Evolutionary conservation across 495 filamentous ascomycete species (phyloP), one percentile per base, ranked within the genome.

Genomic region (Friedmanniomyces simplex): DNA sequence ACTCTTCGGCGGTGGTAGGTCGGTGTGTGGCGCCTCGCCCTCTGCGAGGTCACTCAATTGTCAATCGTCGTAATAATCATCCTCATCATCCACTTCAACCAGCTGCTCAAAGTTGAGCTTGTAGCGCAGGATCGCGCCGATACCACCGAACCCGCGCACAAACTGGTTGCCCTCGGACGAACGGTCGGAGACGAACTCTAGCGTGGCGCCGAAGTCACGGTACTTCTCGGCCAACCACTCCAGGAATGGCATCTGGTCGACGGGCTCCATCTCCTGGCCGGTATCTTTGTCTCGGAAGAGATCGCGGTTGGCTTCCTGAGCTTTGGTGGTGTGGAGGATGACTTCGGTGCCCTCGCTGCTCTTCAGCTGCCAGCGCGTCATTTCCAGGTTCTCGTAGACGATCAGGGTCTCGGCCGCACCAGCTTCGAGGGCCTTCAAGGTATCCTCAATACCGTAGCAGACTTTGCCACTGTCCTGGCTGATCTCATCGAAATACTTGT

Each of bases 1-100:
- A 69, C 74, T 52, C 47, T 7, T 79, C 76, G 76, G 74, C 64
- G 77, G 74, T 64, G 78, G 76, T 76, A 77, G 77, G 77, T 81
- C 83, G 87, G 83, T 83, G 79, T 5, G 39, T 16, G 78, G 77
- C 80, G 83, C 90, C 89, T 95, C 90, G 89, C 86, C 78, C 70
- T 73, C 65, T 76, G 85, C 88, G 89, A 95, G 89, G 89, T 77
- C 76, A 79, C 87, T 79, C 77, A 82, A 85, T 78, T 85, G 88
- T 96, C 90, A 96, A 93, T 95, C 90, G 76, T 97, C 93, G 75
- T 97, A 97, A 77, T 95, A 96, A 67, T 97, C 91, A 77, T 97
- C 93, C 73, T 98, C 93, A 73, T 96, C 91, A 72, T 87, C 84
- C 65, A 84, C 81, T 73, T 98, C 94, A 66, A 86, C 87, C 71